Conservation (phyloP, 192 early-diverging fungal genomes). For the Coemansia sp. region DNA sequence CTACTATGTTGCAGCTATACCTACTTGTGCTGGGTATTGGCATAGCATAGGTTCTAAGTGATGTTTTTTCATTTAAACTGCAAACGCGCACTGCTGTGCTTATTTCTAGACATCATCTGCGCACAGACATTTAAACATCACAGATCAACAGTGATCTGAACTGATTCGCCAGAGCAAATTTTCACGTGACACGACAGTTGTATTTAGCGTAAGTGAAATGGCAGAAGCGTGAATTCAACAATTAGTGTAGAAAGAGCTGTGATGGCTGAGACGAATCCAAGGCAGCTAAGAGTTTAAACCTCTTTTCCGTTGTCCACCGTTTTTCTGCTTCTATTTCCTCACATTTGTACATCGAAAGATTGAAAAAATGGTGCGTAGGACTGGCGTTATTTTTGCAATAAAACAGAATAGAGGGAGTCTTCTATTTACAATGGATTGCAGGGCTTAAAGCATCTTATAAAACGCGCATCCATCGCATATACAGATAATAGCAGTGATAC, state of each 20-base stretch:
- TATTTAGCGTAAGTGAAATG: neutral
- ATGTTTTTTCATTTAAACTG: neutral
- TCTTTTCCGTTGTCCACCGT: slow-evolving; percentile 13
- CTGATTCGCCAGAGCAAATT: neutral
- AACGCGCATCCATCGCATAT: slow-evolving; percentile 12
- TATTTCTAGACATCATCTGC: neutral
- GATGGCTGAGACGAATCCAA: neutral
- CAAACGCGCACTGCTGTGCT: neutral
- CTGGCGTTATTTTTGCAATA: neutral
- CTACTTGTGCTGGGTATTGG: neutral
- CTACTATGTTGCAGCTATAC: neutral
- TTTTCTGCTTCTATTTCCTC: slow-evolving; percentile 2
- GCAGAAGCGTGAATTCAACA: too few relatives aligned
- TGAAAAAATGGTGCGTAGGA: slow-evolving; percentile 29
- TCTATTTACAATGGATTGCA: neutral
- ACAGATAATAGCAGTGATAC: neutral
- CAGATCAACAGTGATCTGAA: neutral
- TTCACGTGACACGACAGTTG: neutral
- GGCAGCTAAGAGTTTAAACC: neutral
- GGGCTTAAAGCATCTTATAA: neutral
- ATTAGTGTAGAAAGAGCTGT: neutral
- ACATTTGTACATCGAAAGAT: slow-evolving; percentile 8
- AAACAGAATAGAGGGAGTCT: neutral
- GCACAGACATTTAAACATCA: neutral
- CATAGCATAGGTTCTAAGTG: neutral